Evolutionary conservation across 2,329 filamentous ascomycete species (phyloP), one percentile per base, ranked within the genome.

Genomic region (Tolypocladium tundrense): DNA sequence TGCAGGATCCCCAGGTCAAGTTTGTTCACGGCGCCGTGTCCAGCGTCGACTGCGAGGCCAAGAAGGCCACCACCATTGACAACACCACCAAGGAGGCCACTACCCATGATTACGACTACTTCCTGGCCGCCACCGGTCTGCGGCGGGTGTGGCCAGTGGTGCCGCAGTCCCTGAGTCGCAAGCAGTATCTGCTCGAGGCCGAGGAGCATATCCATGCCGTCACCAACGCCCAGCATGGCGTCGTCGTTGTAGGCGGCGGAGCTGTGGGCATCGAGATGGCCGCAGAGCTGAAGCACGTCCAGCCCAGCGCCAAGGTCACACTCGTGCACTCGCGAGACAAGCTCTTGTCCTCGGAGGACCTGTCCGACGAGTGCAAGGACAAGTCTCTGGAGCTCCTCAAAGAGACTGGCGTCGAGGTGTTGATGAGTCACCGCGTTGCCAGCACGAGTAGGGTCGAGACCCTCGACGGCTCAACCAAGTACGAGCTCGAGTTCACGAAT

Each of bases 201-300:
- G 76, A 77, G 53, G 73, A 77, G 11, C 86, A 90, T 61, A 83
- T 88, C 62, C 72, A 79, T 24, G 70, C 74, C 14, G 77, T 85
- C 2, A 69, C 76, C 42, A 74, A 75, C 37, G 82, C 83, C 1
- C 72, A 70, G 5, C 75, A 83, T 24, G 84, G 82, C 0, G 81
- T 91, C 1, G 81, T 89, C 0, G 78, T 93, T 27, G 84, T 93
- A n/a, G 88, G 89, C 21, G 89, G 89, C 62, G 73, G 88, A 54
- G 90, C 89, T 8, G 89, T 92, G 1, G 90, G 90, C 10, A 85
- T 92, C 57, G 89, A 93, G 69, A 91, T 93, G 79, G 88, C 90
- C 0, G 84, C 87, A 1, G 89, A 94, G 73, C 75, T 92, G 57
- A 92, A 91, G 71, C 70, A 82, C 52, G 75, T 85, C 31, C 79